Conservation (phyloP, 1,284 basidiomycete species). For the Boletus subluridellus region DNA sequence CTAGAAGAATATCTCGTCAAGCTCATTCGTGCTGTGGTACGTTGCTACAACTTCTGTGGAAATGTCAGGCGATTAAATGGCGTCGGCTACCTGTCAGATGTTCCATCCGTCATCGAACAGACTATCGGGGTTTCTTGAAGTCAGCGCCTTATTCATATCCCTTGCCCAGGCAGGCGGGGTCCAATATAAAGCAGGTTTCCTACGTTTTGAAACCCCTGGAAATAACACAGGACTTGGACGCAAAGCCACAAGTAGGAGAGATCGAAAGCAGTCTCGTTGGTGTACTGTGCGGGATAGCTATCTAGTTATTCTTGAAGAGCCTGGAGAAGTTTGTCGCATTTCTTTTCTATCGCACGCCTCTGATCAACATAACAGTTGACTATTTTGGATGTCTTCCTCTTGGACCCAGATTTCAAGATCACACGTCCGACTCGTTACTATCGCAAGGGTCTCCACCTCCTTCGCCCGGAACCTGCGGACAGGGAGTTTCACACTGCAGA, state of each 20-base stretch:
- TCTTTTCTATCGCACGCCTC: conserved; percentile 2
- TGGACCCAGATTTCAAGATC: conserved; percentile 89
- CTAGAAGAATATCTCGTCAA: conserved; percentile 89
- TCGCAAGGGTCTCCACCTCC: conserved; percentile 68
- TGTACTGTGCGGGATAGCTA: conserved; percentile 94
- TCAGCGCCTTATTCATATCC: conserved; percentile 84
- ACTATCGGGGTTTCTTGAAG: conserved; percentile 90
- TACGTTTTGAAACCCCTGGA: conserved; percentile 55
- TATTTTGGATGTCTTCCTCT: conserved; percentile 91
- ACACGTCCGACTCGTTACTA: conserved; percentile 75
- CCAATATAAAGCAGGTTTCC: conserved; percentile 88
- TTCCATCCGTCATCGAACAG: conserved; percentile 94
- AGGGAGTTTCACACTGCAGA: conserved; percentile 27
- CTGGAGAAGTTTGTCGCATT: conserved; percentile 66
- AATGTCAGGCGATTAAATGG: neutral
- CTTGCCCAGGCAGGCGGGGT: conserved; percentile 81
- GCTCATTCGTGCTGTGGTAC: conserved; percentile 84
- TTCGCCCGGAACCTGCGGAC: conserved; percentile 41
- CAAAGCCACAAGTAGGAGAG: conserved; percentile 62
- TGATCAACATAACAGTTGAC: conserved; percentile 47
- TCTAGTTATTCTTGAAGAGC: conserved; percentile 83
- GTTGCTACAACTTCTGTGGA: conserved; percentile 1
- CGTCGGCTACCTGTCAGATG: conserved; percentile 61
- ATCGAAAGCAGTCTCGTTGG: conserved; percentile 79
- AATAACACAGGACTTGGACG: conserved; percentile 58